A percentile compares a stretch with the other conserved stretches of the same genome.
These are phyloP conservation scores for Setaria viridis DNA, from an alignment of 202 grass and related monocot species.

Conservation along the genomic window DNA sequence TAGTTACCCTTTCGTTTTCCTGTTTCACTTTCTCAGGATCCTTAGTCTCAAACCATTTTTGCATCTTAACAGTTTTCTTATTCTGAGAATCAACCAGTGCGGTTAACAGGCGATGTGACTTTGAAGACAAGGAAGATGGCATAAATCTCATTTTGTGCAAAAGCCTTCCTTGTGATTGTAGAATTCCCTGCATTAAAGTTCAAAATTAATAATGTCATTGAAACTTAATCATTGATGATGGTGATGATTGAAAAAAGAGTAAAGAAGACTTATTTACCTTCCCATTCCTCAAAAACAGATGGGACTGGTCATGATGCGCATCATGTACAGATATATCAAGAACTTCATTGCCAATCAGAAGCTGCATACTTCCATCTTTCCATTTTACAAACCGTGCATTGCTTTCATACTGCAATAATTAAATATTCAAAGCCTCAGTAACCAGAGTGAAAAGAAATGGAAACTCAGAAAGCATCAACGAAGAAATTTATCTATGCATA, in stretches of 20 bases:
- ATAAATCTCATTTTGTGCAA: slow-evolving; percentile 93
- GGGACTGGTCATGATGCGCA: slow-evolving; percentile 85
- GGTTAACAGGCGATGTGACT: slow-evolving; percentile 87
- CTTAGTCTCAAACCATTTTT: slow-evolving; percentile 89
- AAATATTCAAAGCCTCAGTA: slow-evolving; percentile 43
- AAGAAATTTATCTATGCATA: slow-evolving; percentile 33
- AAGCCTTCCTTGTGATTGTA: slow-evolving; percentile 98
- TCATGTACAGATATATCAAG: slow-evolving; percentile 96
- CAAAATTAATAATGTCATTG: slow-evolving; percentile 44
- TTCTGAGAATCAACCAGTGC: slow-evolving; percentile 97
- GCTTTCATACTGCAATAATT: slow-evolving; percentile 75
- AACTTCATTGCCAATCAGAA: slow-evolving; percentile 98
- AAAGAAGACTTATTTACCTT: slow-evolving; percentile 59
- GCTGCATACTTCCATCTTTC: slow-evolving; percentile 94
- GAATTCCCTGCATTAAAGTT: slow-evolving; percentile 72
- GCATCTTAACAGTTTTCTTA: slow-evolving; percentile 95
- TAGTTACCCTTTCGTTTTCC: slow-evolving; percentile 82
- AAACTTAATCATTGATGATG: slow-evolving; percentile 16
- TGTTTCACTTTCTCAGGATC: slow-evolving; percentile 91
- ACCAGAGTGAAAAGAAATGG: slow-evolving; percentile 6
- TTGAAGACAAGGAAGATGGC: slow-evolving; percentile 98
- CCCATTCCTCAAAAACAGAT: slow-evolving; percentile 85
- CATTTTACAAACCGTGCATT: slow-evolving; percentile 98
- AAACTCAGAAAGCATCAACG: slow-evolving; percentile 17
- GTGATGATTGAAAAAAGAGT: slow-evolving; percentile 14